Base-by-base conservation (phyloP, 177 flowering plant species). In the Vitis hybrid region DNA sequence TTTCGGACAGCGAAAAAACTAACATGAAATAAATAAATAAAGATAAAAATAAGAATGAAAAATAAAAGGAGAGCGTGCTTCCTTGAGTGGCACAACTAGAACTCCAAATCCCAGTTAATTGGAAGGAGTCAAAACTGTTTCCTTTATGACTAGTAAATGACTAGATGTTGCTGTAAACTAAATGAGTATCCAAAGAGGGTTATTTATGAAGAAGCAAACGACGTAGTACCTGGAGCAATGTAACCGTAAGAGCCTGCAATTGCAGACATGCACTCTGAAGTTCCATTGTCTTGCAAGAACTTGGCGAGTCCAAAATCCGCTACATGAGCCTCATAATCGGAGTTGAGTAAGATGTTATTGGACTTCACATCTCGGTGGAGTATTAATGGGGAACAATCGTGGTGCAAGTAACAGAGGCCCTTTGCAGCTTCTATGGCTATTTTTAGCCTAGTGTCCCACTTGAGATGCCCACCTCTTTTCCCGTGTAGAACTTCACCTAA, bases 301-400 rank as follows among this genome's bases (percentile, higher is more conserved):
- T 90, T 90, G 57, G 95, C 95, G 0, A 90, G 80, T 12, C 95
- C 95, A 51, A 90, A 90, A 78, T 90, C 95, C 0, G 95, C 95
- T 0, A 90, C 91, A 79, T 88, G 95, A 69, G 95, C 95, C 70
- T 90, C 95, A 23, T 81, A 85, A 4, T 85, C 82, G 1, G 91
- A 80, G 68, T 83, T 77, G 0, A 90, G 85, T 72, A 90, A 69
- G 17, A 90, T 90, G 75, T 90, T 90, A 67, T 90, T 90, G 10
- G 96, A 89, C 67, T 89, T 91, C 21, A 91, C 96, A 56, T 91
- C 96, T 40, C 96, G 75, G 66, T 91, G 96, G 50, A 91, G 62
- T 12, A 91, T 89, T 56, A 87, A 69, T 19, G 93, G 96, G 0
- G 82, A 81, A 67, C 92, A 91, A 68, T 91, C 96, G 74, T 91